Conservation (phyloP, 768 basidiomycete species). For the Mycena crocata region DNA sequence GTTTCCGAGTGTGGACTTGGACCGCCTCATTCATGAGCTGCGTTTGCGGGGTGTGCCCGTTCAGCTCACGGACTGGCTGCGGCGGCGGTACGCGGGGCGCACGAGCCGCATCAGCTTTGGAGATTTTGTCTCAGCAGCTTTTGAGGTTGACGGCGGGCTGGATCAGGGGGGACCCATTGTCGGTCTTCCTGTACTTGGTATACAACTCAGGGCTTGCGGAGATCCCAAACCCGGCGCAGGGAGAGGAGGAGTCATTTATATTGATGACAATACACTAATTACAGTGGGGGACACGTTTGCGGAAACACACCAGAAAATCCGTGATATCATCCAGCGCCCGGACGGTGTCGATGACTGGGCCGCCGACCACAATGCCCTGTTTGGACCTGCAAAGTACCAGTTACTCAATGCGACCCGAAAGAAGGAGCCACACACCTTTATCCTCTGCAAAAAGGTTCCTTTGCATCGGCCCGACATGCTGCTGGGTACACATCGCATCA, state of each 20-base stretch:
- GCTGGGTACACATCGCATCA: constrained; percentile 33
- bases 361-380: constrained; percentile 38
- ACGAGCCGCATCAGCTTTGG: not conserved
- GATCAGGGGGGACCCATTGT: constrained; percentile 39
- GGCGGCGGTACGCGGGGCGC: not conserved
- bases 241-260: constrained; percentile 20
- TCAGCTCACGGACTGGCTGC: constrained; percentile 29
- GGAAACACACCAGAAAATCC: constrained; percentile 26
- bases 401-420: constrained; percentile 19
- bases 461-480: not conserved
- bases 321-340: constrained; percentile 25
- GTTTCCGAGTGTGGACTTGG: constrained; percentile 51
- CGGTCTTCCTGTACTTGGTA: constrained; percentile 35
- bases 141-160: constrained; percentile 25
- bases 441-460: not conserved
- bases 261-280: constrained; percentile 35
- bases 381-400: constrained; percentile 37
- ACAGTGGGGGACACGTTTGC: constrained; percentile 25
- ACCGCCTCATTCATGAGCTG: constrained; percentile 47
- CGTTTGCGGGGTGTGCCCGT: constrained; percentile 40
- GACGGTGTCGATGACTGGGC: constrained; percentile 44
- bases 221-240: not conserved
- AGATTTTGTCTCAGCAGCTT: not conserved
- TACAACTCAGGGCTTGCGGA: constrained; percentile 36
- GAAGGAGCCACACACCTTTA: not conserved